These are phyloP conservation scores for Verticillium tricorpus DNA, from an alignment of 2,329 filamentous ascomycete genomes.

Conservation along the genomic window DNA sequence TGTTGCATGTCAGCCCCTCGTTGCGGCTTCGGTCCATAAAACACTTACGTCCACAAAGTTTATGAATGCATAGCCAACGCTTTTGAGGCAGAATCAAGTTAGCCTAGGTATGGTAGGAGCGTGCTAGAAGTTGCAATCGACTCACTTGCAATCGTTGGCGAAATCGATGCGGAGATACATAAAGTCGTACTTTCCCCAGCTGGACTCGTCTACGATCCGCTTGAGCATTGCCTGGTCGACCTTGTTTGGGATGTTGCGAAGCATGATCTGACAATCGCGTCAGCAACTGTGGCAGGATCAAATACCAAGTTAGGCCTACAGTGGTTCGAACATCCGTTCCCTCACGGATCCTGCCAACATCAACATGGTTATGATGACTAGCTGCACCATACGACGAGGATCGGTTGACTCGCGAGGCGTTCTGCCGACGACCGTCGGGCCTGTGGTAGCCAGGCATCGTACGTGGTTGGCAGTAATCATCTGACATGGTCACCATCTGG, in stretches of 20 bases:
- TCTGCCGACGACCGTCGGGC: conserved; percentile 41
- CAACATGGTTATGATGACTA: conserved; percentile 58
- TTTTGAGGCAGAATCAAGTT: conserved; percentile 29
- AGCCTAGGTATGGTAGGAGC: neutral
- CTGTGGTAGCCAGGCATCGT: conserved; percentile 26
- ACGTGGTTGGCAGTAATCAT: conserved; percentile 36
- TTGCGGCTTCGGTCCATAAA: neutral
- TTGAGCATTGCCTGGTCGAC: conserved; percentile 76
- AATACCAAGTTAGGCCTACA: conserved; percentile 37
- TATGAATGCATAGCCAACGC: conserved; percentile 95
- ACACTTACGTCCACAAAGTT: conserved; percentile 76
- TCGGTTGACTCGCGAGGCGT: conserved; percentile 40
- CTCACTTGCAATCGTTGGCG: conserved; percentile 77
- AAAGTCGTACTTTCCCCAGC: conserved; percentile 84
- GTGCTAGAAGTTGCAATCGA: conserved; percentile 11
- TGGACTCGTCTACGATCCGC: conserved; percentile 71
- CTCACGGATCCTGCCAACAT: conserved; percentile 54
- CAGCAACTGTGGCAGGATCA: neutral
- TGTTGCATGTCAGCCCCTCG: conserved; percentile 35
- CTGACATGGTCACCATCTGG: conserved; percentile 15
- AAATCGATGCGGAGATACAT: conserved; percentile 92
- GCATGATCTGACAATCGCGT: conserved; percentile 66
- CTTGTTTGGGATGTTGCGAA: conserved; percentile 92
- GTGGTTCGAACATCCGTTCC: conserved; percentile 73
- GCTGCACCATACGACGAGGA: conserved; percentile 42